These are phyloP conservation scores for Vicia villosa DNA, from an alignment of 306 rosid genomes.

Conservation along the genomic window DNA sequence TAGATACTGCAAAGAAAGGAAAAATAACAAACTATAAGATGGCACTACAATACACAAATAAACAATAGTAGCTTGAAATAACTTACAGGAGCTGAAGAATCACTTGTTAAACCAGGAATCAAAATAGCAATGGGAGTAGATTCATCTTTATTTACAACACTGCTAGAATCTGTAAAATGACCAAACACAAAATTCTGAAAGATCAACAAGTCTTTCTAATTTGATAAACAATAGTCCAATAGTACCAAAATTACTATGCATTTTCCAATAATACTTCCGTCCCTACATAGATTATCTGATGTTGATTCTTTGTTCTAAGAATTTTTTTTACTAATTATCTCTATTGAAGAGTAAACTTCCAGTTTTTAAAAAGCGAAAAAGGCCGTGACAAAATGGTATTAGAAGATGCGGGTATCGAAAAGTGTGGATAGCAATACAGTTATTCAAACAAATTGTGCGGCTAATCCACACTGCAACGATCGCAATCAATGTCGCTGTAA, in stretches of 20 bases:
- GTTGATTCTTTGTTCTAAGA: too few relatives aligned
- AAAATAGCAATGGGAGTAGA: constrained; percentile 70
- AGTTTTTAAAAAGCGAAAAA: too few relatives aligned
- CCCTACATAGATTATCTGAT: too few relatives aligned
- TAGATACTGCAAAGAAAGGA: constrained; percentile 62
- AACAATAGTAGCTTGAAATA: constrained; percentile 13
- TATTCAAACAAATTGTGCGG: too few relatives aligned
- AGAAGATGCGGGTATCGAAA: too few relatives aligned
- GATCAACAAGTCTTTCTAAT: constrained; percentile 12
- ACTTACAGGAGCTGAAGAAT: constrained; percentile 82
- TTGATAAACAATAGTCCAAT: neutral
- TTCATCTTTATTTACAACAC: constrained; percentile 48
- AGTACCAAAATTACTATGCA: neutral
- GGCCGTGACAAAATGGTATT: too few relatives aligned
- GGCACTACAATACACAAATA: constrained; percentile 18
- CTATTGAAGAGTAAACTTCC: too few relatives aligned
- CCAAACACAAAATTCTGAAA: constrained; percentile 9
- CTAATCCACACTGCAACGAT: too few relatives aligned
- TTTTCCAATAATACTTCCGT: neutral
- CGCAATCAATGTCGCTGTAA: too few relatives aligned
- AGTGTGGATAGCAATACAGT: too few relatives aligned
- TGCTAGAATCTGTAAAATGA: constrained; percentile 52
- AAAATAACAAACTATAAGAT: constrained; percentile 15
- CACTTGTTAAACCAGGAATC: constrained; percentile 91
- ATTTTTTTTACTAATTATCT: too few relatives aligned